phyloP scores from a whole-genome alignment of 306 rosid species.

The Malus sieversii region DNA sequence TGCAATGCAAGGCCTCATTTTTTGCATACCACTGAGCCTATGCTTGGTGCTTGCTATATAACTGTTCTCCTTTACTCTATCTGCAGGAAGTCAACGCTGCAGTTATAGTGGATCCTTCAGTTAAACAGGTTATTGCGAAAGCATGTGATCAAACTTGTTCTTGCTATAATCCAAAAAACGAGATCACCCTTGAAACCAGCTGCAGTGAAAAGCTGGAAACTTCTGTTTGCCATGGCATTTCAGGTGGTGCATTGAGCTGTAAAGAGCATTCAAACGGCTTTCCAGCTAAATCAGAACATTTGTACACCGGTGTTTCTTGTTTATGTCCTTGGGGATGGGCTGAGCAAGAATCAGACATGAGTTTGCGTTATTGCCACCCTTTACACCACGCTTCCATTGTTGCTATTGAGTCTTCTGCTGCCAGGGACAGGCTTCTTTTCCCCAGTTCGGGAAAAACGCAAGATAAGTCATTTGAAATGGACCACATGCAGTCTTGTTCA shows the following conservation, averaged over 20 bases:
- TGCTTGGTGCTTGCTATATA: neutral
- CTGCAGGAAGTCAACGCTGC: constrained; percentile 80
- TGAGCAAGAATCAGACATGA: constrained; percentile 33
- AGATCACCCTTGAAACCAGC: constrained; percentile 16
- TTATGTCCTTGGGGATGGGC: constrained; percentile 67
- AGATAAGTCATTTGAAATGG: constrained; percentile 33
- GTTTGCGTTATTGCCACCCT: constrained; percentile 57
- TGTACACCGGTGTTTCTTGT: constrained; percentile 36
- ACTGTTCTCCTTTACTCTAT: neutral
- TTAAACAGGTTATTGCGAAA: constrained; percentile 52
- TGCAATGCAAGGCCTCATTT: neutral
- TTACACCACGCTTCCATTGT: constrained; percentile 77
- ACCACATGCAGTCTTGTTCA: constrained; percentile 16
- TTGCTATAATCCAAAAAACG: constrained; percentile 28
- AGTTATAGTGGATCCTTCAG: constrained; percentile 81
- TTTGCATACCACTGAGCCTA: neutral
- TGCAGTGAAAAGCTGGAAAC: constrained; percentile 24
- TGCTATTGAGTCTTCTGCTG: constrained; percentile 82
- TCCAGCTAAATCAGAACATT: constrained; percentile 1
- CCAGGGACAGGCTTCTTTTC: constrained; percentile 61
- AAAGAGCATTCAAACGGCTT: constrained; percentile 11
- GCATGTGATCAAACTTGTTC: constrained; percentile 57
- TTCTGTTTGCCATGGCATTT: constrained; percentile 12
- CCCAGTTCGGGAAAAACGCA: constrained; percentile 27
- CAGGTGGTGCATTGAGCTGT: constrained; percentile 20